Evolutionary conservation across 495 filamentous ascomycete genomes (phyloP), one percentile per base, ranked within the genome.

Genomic region (Aspergillus sparsus): DNA sequence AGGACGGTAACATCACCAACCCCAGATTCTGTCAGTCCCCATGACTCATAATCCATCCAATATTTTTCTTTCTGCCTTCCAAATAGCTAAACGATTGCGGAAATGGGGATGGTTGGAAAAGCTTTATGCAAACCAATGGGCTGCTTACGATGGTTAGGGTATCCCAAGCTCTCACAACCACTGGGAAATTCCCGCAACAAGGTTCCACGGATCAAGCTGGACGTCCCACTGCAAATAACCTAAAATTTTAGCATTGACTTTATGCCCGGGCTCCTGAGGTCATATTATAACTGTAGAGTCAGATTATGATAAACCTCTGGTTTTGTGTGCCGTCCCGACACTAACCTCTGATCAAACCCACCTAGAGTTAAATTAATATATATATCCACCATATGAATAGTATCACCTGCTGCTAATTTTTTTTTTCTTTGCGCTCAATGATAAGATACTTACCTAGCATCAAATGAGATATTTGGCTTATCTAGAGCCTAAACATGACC

Each of bases 141-240:
- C 21, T 37, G 32, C 9, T 52, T 33, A 42, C 45, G 37, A 18
- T 27, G 15, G 45, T 37, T 49, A 36, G 11, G 52, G 13, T 49
- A 64, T 64, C 13, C 52, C 44, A 51, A 36, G 46, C 33, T 46
- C 27, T 27, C 15, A 34, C 39, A 44, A 58, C 61, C 65, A 15
- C 54, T 63, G 61, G 65, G 49, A 63, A 61, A 58, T 61, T 63
- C 65, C 65, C 65, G 65, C 41, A 50, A 42, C 35, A 47, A 10
- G 37, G 65, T 67, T 66, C 65, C 65, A 60, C 61, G 65, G 65
- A 53, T 67, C 58, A 46, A 16, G n/a, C 31, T 47, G 21, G 21
- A 27, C 21, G 65, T 63, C 57, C 65, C 65, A 59, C 64, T 55
- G 47, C 49, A 45, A 35, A 49, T 44, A 58, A 57, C 59, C 61